Evolutionary conservation across 2,329 filamentous ascomycete species (phyloP).

Genomic region (Emericellopsis atlantica): DNA sequence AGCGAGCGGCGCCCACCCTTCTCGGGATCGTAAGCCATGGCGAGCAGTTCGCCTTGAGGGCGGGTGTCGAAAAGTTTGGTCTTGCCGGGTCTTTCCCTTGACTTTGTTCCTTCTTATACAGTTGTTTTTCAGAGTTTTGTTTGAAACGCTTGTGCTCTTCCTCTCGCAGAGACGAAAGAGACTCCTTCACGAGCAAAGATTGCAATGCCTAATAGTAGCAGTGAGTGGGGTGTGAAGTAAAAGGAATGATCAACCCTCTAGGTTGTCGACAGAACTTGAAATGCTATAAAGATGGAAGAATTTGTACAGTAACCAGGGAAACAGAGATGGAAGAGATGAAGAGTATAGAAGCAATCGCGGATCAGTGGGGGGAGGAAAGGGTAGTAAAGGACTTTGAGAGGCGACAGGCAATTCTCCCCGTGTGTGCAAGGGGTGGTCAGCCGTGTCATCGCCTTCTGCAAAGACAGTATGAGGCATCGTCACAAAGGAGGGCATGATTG

Average conservation of each 20-base stretch:
- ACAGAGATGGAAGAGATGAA: background rate
- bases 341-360: background rate
- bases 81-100: background rate
- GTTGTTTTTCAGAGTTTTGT: background rate
- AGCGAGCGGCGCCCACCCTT: background rate
- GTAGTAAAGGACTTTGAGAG: background rate
- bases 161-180: background rate
- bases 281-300: background rate
- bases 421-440: background rate
- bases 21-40: background rate
- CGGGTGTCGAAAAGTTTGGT: background rate
- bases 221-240: too few relatives aligned
- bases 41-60: background rate
- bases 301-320: background rate
- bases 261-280: background rate
- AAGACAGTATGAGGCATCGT: background rate
- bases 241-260: background rate
- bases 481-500: background rate
- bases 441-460: background rate
- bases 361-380: background rate
- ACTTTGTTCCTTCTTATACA: background rate
- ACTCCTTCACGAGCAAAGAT: too few relatives aligned
- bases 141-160: background rate
- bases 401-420: background rate
- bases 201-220: too few relatives aligned